Conservation (phyloP, 1,139 yeast species). For the Candida buenavistaensis region DNA sequence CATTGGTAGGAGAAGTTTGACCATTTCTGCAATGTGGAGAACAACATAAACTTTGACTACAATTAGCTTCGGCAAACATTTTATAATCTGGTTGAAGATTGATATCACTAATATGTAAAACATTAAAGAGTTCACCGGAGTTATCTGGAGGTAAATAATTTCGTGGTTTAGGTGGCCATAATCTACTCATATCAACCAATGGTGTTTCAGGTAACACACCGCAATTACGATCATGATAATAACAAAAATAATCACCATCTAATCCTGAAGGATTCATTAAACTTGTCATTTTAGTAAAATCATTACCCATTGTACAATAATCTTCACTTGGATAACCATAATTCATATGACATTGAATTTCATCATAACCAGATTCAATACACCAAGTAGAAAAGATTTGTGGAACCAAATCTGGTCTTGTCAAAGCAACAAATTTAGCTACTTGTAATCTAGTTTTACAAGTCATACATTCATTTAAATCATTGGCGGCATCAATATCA, state of each 20-base stretch:
- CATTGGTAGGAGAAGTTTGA: slow-evolving; percentile 11
- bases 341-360: slow-evolving; percentile 21
- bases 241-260: slow-evolving; percentile 57
- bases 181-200: slow-evolving; percentile 32
- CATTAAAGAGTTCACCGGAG: slow-evolving; percentile 22
- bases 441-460: slow-evolving; percentile 41
- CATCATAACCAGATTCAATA: slow-evolving; percentile 32
- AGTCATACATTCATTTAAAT: slow-evolving; percentile 31
- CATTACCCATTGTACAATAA: slow-evolving; percentile 25
- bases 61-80: slow-evolving; percentile 29
- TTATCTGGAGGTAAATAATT: slow-evolving; percentile 26
- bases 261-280: slow-evolving; percentile 47
- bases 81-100: slow-evolving; percentile 26
- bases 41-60: slow-evolving; percentile 30
- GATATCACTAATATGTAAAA: slow-evolving; percentile 30
- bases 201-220: slow-evolving; percentile 49
- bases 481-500: slow-evolving; percentile 21
- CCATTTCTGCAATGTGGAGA: slow-evolving; percentile 21
- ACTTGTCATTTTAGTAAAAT: slow-evolving; percentile 47
- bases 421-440: slow-evolving; percentile 40
- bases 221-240: slow-evolving; percentile 41
- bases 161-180: slow-evolving; percentile 42
- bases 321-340: slow-evolving; percentile 23
- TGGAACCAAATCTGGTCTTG: slow-evolving; percentile 45
- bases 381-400: slow-evolving; percentile 45